Base-by-base conservation (phyloP, 768 basidiomycete species). In the Boletus rubropictus region DNA sequence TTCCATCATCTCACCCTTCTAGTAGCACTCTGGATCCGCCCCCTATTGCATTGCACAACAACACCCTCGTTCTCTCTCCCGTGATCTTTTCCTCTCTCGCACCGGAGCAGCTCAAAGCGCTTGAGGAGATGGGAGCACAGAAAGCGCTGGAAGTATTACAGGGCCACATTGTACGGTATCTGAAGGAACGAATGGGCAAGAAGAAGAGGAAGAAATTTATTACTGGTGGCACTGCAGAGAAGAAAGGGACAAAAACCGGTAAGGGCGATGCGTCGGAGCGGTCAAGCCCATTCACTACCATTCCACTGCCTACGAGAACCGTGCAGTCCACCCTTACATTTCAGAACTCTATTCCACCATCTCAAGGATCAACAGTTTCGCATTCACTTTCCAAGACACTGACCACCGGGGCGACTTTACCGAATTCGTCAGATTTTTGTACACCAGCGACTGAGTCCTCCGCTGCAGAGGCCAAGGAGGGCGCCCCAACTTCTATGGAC, bases 21-120 rank as follows among this genome's bases (percentile, higher is more conserved):
- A 49, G 66, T 4, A 48, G 59, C 14, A 48, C 66, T n/a, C 71
- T 78, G 47, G 76, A 80, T 43, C 74, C 62, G 50, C 46, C 65
- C 20, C 82, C 82, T 27, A 90, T 96, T 72, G 80, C 89, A 20
- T 69, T 94, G 11, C 89, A 94, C 52, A 84, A 91, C 54, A 84
- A 89, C 44, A 84, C 79, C 25, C 77, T 96, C 18, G 80, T 91
- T 46, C 79, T 96, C 31, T 87, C 89, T 57, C 93, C 93, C 2
- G 75, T 77, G 18, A 84, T 95, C 28, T 96, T 96, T 60, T 77
- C 84, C 8, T 82, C 82, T 45, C 75, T 95, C 11, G 80, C 84
- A 4, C 71, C 75, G 36, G 82, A 84, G 51, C 85, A 85, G 64
- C 69, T 95, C 36, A 77, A 75, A 47, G 83, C 86, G 37, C 69